phyloP scores from a whole-genome alignment of 345 rosid species.

The Heritiera fomes region DNA sequence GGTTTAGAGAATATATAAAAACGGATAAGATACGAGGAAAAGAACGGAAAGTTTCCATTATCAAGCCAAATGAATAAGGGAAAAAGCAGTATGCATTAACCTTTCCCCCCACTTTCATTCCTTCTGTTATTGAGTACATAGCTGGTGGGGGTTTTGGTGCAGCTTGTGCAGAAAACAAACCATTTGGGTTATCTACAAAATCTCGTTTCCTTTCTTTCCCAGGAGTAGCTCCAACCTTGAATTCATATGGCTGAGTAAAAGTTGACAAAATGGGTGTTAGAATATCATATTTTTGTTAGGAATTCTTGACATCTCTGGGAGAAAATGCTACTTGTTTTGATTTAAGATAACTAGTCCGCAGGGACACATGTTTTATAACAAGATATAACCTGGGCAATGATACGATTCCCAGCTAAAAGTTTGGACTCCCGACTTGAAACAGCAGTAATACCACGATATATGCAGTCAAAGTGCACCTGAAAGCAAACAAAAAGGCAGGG shows the following conservation, averaged over 20 bases:
- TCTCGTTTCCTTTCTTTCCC: constrained; percentile 91
- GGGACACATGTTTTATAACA: not conserved
- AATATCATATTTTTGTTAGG: not conserved
- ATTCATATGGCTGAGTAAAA: constrained; percentile 69
- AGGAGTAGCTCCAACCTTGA: constrained; percentile 80
- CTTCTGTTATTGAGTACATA: constrained; percentile 70
- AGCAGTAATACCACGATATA: constrained; percentile 71
- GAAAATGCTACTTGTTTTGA: not conserved
- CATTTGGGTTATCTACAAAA: constrained; percentile 87
- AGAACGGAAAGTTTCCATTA: not conserved
- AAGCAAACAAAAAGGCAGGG: not conserved
- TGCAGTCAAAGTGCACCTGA: constrained; percentile 89
- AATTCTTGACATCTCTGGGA: not conserved
- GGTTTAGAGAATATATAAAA: not conserved
- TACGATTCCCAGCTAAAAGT: constrained; percentile 90
- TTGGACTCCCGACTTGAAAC: constrained; percentile 88
- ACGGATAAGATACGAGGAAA: not conserved
- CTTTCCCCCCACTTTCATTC: constrained; percentile 96
- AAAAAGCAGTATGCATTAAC: constrained; percentile 27
- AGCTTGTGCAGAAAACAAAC: constrained; percentile 92
- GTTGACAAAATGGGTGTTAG: not conserved
- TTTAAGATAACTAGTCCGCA: not conserved
- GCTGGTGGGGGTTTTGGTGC: constrained; percentile 98
- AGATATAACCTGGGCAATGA: constrained; percentile 66
- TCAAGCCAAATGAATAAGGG: not conserved